Conservation (phyloP, 2,329 filamentous ascomycete genomes). For the Bipolaris victoriae region DNA sequence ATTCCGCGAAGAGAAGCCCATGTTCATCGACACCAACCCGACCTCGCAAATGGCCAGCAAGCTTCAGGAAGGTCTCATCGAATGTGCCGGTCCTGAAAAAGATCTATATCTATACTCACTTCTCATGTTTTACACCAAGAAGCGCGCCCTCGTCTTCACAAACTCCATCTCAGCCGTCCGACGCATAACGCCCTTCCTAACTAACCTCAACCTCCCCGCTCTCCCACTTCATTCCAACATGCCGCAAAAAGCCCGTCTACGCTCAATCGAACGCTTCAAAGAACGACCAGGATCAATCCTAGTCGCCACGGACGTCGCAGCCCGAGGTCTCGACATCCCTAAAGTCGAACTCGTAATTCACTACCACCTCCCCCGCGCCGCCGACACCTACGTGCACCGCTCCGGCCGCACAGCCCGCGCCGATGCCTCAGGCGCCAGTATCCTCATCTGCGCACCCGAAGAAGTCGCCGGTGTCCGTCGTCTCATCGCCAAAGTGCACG, state of each 20-base stretch:
- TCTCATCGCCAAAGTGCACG: slow-evolving; percentile 87
- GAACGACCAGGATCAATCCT: slow-evolving; percentile 70
- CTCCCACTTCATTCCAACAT: slow-evolving; percentile 89
- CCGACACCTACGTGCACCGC: slow-evolving; percentile 93
- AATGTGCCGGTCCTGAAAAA: slow-evolving; percentile 94
- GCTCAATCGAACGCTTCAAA: slow-evolving; percentile 88
- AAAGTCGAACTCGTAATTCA: slow-evolving; percentile 89
- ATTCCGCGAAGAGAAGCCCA: slow-evolving; percentile 82
- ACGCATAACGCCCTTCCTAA: slow-evolving; percentile 81
- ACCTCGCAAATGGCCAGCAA: slow-evolving; percentile 84
- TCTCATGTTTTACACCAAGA: slow-evolving; percentile 79
- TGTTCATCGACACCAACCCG: slow-evolving; percentile 91
- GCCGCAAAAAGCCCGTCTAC: slow-evolving; percentile 93
- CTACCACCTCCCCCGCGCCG: slow-evolving; percentile 90
- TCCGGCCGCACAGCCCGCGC: slow-evolving; percentile 93
- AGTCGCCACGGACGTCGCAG: slow-evolving; percentile 91
- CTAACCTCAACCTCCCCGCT: slow-evolving; percentile 78
- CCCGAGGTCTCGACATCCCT: slow-evolving; percentile 90
- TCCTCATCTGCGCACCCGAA: slow-evolving; percentile 88
- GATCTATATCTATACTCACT: slow-evolving; percentile 93
- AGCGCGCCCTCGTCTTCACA: slow-evolving; percentile 87
- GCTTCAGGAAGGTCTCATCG: slow-evolving; percentile 86
- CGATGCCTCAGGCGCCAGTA: slow-evolving; percentile 75
- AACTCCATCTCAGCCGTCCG: slow-evolving; percentile 95
- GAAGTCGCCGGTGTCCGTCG: slow-evolving; percentile 85